These are phyloP conservation scores for Dictyostelium citrinum DNA, from an alignment of 78 protist genomes.

Conservation along the genomic window DNA sequence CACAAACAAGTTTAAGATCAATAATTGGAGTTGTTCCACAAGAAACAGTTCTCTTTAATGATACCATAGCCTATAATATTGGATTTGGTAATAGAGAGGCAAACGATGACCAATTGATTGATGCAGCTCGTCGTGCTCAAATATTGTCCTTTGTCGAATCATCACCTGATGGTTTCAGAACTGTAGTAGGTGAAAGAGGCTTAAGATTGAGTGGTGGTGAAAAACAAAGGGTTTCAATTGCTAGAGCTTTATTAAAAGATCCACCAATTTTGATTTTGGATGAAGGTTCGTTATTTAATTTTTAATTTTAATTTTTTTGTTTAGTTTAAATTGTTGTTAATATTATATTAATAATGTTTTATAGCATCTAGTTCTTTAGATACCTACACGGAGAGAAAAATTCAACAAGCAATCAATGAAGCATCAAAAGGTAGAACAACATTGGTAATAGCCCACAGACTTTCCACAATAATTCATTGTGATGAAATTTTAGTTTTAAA, in stretches of 20 bases:
- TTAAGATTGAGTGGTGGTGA: constrained; percentile 38
- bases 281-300: constrained; percentile 50
- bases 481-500: constrained; percentile 88
- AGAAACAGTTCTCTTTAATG: constrained; percentile 93
- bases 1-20: constrained; percentile 51
- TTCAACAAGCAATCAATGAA: constrained; percentile 83
- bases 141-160: constrained; percentile 78
- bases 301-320: neutral
- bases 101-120: constrained; percentile 43
- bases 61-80: constrained; percentile 90
- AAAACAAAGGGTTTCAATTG: constrained; percentile 56
- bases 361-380: constrained; percentile 93
- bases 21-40: constrained; percentile 91
- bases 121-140: constrained; percentile 84
- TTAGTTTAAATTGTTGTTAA: no score
- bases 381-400: constrained; percentile 84
- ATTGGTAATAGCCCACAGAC: constrained; percentile 91
- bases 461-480: constrained; percentile 84
- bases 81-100: constrained; percentile 80
- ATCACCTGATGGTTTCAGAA: constrained; percentile 80
- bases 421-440: constrained; percentile 68
- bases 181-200: constrained; percentile 92
- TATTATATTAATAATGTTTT: neutral
- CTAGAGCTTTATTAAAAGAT: constrained; percentile 34
- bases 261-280: constrained; percentile 80